A percentile compares a stretch with the other conserved stretches of the same genome.
phyloP scores from a whole-genome alignment of 495 filamentous ascomycete species.

The Neurospora terricola region DNA sequence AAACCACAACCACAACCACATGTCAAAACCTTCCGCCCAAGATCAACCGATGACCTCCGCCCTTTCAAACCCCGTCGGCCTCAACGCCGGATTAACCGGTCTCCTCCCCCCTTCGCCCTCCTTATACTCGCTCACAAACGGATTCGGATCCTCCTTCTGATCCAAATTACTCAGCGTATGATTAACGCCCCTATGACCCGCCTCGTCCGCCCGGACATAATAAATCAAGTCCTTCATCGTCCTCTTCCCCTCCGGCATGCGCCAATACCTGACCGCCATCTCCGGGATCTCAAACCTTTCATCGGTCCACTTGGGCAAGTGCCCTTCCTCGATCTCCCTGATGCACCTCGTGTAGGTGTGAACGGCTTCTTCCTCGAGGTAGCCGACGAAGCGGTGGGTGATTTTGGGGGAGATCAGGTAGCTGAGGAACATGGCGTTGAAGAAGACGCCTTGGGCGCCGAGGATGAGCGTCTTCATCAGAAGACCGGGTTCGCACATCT shows the following conservation, averaged over 20 bases:
- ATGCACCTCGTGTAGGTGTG: conserved; percentile 88
- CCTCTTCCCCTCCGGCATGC: conserved; percentile 75
- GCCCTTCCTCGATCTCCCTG: conserved; percentile 72
- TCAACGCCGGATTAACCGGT: conserved; percentile 51
- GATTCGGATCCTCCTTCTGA: conserved; percentile 79
- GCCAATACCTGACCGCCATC: conserved; percentile 83
- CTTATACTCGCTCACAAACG: conserved; percentile 70
- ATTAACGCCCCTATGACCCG: conserved; percentile 96
- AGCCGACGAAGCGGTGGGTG: conserved; percentile 92
- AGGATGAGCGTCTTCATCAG: conserved; percentile 87
- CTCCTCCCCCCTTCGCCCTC: conserved; percentile 34
- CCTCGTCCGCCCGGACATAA: conserved; percentile 81
- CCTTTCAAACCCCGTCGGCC: conserved; percentile 70
- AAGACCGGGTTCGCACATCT: conserved; percentile 79
- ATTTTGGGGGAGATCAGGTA: conserved; percentile 86
- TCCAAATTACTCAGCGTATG: conserved; percentile 83
- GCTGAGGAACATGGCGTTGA: conserved; percentile 83
- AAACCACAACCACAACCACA: neutral
- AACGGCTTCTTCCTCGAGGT: conserved; percentile 94
- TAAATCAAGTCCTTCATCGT: conserved; percentile 79
- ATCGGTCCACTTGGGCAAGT: conserved; percentile 66
- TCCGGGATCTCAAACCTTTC: conserved; percentile 68
- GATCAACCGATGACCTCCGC: conserved; percentile 62
- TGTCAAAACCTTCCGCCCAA: no score
- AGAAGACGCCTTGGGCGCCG: conserved; percentile 77